phyloP scores from a whole-genome alignment of 2,329 filamentous ascomycete genomes.

The Cryphonectria carpinicola region DNA sequence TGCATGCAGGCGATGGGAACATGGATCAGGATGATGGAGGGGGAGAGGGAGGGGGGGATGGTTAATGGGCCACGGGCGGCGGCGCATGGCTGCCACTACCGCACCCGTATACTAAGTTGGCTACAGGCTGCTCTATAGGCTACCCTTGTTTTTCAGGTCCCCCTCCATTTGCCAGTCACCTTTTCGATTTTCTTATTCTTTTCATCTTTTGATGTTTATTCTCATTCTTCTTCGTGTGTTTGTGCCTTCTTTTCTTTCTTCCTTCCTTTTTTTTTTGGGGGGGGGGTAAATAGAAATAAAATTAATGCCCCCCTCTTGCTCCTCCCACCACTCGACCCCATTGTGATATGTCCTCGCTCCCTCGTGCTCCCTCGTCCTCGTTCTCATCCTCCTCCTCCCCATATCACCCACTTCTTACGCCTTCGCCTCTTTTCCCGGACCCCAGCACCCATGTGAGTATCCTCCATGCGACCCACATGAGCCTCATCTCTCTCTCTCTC shows the following conservation, averaged over 20 bases:
- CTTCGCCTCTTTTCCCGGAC: conserved; percentile 1
- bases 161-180: not conserved
- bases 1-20: conserved; percentile 9
- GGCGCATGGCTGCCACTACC: not conserved
- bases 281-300: no score
- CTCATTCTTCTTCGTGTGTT: no score
- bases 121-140: not conserved
- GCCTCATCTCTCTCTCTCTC: not conserved
- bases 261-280: no score
- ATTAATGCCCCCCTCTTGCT: not conserved
- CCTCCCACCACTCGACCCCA: not conserved
- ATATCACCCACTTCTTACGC: conserved; percentile 2
- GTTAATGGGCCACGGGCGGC: not conserved
- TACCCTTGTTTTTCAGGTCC: not conserved
- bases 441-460: conserved; percentile 1
- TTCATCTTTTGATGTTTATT: not conserved
- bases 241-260: no score
- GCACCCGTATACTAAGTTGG: not conserved
- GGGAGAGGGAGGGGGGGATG: not conserved
- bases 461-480: not conserved
- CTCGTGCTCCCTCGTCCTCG: not conserved
- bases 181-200: not conserved
- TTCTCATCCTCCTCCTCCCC: not conserved
- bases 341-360: not conserved
- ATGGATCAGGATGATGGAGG: conserved; percentile 2